Conservation (phyloP, 1,284 basidiomycete species). For the Apiotrichum laibachii region DNA sequence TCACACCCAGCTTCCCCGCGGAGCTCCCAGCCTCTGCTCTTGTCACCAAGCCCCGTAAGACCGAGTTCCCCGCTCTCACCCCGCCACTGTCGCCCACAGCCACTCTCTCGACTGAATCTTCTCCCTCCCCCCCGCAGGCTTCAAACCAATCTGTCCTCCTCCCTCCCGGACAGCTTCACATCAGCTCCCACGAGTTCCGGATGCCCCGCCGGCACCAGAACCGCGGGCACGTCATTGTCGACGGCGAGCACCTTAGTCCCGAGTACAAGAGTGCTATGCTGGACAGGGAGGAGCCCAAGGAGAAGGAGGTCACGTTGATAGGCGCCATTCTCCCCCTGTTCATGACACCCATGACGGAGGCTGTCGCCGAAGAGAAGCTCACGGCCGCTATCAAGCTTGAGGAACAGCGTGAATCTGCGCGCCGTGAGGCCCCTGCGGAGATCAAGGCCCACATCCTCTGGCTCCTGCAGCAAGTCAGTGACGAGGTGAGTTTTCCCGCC, state of each 20-base stretch:
- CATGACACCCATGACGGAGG: not conserved
- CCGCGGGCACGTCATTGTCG: conserved; percentile 22
- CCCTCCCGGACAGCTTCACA: not conserved
- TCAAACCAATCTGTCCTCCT: not conserved
- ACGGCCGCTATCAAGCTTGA: conserved; percentile 7
- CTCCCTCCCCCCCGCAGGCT: not conserved
- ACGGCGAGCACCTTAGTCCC: conserved; percentile 17
- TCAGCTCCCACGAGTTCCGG: too few relatives aligned
- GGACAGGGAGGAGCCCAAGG: not conserved
- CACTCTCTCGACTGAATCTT: not conserved
- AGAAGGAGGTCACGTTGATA: conserved; percentile 4
- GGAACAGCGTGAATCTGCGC: not conserved
- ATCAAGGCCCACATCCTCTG: conserved; percentile 14
- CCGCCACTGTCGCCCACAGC: not conserved
- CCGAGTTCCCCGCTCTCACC: not conserved
- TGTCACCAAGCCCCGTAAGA: not conserved
- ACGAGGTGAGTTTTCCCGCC: conserved; percentile 7
- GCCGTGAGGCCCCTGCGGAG: conserved; percentile 10
- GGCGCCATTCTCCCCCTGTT: conserved; percentile 12
- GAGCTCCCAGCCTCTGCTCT: not conserved
- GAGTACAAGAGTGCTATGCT: not conserved
- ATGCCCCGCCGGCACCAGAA: conserved; percentile 5
- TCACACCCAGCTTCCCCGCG: not conserved
- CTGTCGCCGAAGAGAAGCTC: conserved; percentile 7
- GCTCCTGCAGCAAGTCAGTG: conserved; percentile 18